Base-by-base conservation (phyloP, 208 protist species). In the Leishmania amazonensis region DNA sequence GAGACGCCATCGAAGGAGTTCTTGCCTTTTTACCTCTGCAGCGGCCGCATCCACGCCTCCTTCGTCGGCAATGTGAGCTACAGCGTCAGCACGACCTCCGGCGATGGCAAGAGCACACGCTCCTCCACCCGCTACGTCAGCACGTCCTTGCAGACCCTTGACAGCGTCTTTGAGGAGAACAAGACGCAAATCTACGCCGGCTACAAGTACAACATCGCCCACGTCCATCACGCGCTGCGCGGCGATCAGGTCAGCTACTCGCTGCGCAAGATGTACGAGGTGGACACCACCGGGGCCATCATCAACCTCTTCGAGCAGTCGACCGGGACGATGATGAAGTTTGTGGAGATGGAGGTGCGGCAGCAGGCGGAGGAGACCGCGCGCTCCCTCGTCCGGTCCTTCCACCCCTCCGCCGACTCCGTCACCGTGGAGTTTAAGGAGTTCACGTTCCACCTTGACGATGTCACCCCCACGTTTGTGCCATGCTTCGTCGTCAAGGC, bases 301-400 rank as follows among this genome's bases (percentile, higher is more conserved):
- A 91, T 98, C 42, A 95, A 96, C 79, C 83, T 96, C 19, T 98
- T 98, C 82, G 95, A 98, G 88, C 91, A 96, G 71, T 98, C 95
- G n/a, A 95, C 88, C 1, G 74, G 58, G 9, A 93, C 91, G 31
- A 85, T 96, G 81, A 81, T 85, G 24, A 64, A 87, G 4, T 90
- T 96, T 83, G 80, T 98, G 0, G 68, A 93, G 35, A 80, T 87
- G 64, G 86, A 91, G 40, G 92, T 96, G 70, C 76, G 68, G 28
- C 62, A 57, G 28, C 93, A 96, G 81, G 95, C 88, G 13, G 60
- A 70, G 68, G 82, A 88, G 42, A 90, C 88, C 19, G 93, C 92
- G 15, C 51, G 81, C 45, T 71, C 84, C 35, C 86, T 88, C 31
- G 79, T 96, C 40, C 87, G 89, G 31, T 85, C 85, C n/a, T 95